phyloP scores from a whole-genome alignment of 805 yeast genomes.

The Metschnikowia lachancei region DNA sequence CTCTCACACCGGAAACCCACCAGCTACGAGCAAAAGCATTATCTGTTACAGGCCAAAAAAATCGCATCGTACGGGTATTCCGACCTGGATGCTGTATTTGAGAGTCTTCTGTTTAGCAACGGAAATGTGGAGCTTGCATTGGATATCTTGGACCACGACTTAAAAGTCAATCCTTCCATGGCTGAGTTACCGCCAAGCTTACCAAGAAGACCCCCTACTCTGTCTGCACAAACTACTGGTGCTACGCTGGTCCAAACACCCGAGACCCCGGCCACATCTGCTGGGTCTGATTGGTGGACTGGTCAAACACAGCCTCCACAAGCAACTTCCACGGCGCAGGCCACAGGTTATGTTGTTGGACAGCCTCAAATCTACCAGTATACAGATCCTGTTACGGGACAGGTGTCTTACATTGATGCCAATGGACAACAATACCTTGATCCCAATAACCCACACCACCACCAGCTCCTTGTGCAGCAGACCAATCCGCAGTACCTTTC shows the following conservation, averaged over 20 bases:
- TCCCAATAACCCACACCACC: constrained; percentile 26
- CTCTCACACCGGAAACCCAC: constrained; percentile 53
- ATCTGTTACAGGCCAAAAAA: constrained; percentile 45
- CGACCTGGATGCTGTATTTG: constrained; percentile 56
- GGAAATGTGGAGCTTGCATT: constrained; percentile 63
- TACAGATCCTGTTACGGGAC: constrained; percentile 70
- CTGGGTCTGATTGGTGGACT: constrained; percentile 34
- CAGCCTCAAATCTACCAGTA: constrained; percentile 59
- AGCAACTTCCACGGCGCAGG: constrained; percentile 10
- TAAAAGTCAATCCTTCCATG: constrained; percentile 31
- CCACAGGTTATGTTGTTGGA: constrained; percentile 10
- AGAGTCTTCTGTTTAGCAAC: constrained; percentile 55
- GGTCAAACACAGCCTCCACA: constrained; percentile 8
- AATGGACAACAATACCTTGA: constrained; percentile 54
- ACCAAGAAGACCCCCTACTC: constrained; percentile 36
- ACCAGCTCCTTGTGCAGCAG: constrained; percentile 36
- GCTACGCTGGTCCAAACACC: constrained; percentile 4
- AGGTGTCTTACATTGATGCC: constrained; percentile 62
- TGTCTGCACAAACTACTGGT: constrained; percentile 8
- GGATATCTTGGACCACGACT: constrained; percentile 49
- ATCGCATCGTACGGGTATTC: constrained; percentile 51
- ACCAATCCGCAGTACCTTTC: constrained; percentile 26
- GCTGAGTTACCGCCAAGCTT: constrained; percentile 49
- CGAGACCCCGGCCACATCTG: constrained; percentile 22
- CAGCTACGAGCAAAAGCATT: constrained; percentile 51